Conservation (phyloP, 1,284 basidiomycete genomes). For the Rhodotorula mucilaginosa region DNA sequence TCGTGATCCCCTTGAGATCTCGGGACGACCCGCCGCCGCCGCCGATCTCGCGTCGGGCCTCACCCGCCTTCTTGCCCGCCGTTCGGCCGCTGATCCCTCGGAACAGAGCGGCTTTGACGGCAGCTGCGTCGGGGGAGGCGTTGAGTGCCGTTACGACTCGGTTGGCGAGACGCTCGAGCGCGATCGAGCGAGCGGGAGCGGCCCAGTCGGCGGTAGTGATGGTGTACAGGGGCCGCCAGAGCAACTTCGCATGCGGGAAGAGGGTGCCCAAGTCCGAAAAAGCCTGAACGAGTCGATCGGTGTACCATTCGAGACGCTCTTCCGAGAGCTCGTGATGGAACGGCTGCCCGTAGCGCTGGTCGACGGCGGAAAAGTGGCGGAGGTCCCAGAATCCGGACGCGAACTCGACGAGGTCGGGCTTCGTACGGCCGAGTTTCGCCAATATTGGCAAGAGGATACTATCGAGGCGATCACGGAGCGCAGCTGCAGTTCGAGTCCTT, state of each 20-base stretch:
- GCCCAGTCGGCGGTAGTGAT: slow-evolving; percentile 17
- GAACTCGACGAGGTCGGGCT: slow-evolving; percentile 37
- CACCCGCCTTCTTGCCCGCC: not conserved
- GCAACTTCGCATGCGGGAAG: slow-evolving; percentile 29
- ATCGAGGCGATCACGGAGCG: slow-evolving; percentile 32
- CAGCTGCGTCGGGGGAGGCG: slow-evolving; percentile 7
- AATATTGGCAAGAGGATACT: slow-evolving; percentile 35
- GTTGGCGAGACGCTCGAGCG: slow-evolving; percentile 31
- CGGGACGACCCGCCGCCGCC: not conserved
- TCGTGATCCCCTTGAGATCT: slow-evolving; percentile 6
- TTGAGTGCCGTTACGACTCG: slow-evolving; percentile 27
- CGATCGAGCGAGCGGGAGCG: slow-evolving; percentile 25
- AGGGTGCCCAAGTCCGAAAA: slow-evolving; percentile 23
- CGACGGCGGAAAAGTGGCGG: slow-evolving; percentile 36
- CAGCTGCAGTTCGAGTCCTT: slow-evolving; percentile 7
- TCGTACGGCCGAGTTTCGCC: slow-evolving; percentile 22
- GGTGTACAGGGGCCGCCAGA: slow-evolving; percentile 35
- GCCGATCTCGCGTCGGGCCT: no score
- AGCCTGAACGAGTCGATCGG: slow-evolving; percentile 18
- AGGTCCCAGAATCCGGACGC: slow-evolving; percentile 39
- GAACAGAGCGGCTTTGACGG: not conserved
- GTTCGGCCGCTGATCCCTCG: not conserved
- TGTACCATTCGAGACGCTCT: slow-evolving; percentile 36
- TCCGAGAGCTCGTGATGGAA: slow-evolving; percentile 12
- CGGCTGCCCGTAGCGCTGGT: slow-evolving; percentile 15